These are phyloP conservation scores for Phaeosphaeriaceae sp. DNA, from an alignment of 2,329 filamentous ascomycete species.

Conservation along the genomic window DNA sequence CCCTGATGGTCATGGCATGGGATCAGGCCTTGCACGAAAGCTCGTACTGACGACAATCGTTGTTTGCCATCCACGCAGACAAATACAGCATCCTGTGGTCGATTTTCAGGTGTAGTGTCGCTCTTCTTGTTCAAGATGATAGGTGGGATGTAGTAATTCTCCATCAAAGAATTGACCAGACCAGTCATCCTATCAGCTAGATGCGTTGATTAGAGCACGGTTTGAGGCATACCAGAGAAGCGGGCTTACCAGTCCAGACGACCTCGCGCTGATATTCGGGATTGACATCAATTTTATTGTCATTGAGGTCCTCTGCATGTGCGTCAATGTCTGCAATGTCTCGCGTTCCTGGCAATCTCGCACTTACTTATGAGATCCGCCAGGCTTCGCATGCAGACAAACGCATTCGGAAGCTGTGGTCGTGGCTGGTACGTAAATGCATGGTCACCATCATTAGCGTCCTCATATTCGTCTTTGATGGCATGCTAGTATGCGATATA, in stretches of 20 bases:
- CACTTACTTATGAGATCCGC: constrained; percentile 33
- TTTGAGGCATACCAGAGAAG: background rate
- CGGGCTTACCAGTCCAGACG: constrained; percentile 49
- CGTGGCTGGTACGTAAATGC: constrained; percentile 28
- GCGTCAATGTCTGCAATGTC: constrained; percentile 6
- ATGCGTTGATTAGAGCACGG: constrained; percentile 2
- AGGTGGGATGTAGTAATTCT: constrained; percentile 55
- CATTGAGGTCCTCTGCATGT: constrained; percentile 23
- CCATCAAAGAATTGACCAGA: constrained; percentile 45
- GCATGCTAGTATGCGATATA: constrained; percentile 2
- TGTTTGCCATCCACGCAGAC: constrained; percentile 51
- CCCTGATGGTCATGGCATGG: constrained; percentile 51
- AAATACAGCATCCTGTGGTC: constrained; percentile 19
- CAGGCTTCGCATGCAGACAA: constrained; percentile 26
- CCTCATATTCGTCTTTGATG: constrained; percentile 25
- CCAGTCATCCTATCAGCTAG: constrained; percentile 43
- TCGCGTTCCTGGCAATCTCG: background rate
- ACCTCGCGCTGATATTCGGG: constrained; percentile 58
- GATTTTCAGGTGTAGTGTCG: constrained; percentile 11
- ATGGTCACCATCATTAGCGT: constrained; percentile 10
- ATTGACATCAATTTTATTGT: constrained; percentile 48
- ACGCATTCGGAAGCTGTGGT: constrained; percentile 28
- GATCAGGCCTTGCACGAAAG: constrained; percentile 55
- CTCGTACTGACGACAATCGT: constrained; percentile 53
- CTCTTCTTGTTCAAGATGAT: constrained; percentile 55